Evolutionary conservation across 371 early-diverging fungal genomes (phyloP).

Genomic region (Haplosporangium sp.): DNA sequence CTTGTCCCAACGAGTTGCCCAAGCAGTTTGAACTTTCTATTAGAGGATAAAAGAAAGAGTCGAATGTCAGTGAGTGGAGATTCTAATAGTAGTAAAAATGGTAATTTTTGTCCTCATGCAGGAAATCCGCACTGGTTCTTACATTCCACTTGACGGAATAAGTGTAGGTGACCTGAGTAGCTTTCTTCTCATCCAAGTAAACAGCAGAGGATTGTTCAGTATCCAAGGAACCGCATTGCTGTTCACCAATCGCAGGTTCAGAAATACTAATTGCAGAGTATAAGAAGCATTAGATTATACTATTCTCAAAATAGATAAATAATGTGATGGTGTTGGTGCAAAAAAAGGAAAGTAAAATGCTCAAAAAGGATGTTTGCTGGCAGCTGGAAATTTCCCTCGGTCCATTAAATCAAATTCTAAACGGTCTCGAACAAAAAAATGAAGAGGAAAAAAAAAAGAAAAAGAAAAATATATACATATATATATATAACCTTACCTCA

Average conservation of each 20-base stretch:
- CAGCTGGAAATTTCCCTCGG: too few relatives aligned
- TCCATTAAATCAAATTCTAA: too few relatives aligned
- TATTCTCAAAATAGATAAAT: too few relatives aligned
- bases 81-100: background rate
- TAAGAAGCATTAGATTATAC: too few relatives aligned
- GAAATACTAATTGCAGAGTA: slow-evolving; percentile 27
- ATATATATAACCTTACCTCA: slow-evolving; percentile 57
- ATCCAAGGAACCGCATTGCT: slow-evolving; percentile 54
- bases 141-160: slow-evolving; percentile 90
- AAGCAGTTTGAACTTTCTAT: slow-evolving; percentile 73
- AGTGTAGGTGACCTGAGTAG: slow-evolving; percentile 77
- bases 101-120: too few relatives aligned
- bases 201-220: slow-evolving; percentile 54
- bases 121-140: slow-evolving; percentile 16
- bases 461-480: background rate
- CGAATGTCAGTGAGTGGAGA: background rate
- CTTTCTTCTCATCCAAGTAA: slow-evolving; percentile 62
- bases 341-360: too few relatives aligned
- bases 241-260: slow-evolving; percentile 28
- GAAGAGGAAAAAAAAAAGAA: background rate
- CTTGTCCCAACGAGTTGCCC: slow-evolving; percentile 97
- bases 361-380: too few relatives aligned
- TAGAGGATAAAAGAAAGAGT: background rate
- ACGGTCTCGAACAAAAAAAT: background rate
- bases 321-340: background rate